Conservation (phyloP, 345 rosid species). For the Erucastrum elatum region DNA sequence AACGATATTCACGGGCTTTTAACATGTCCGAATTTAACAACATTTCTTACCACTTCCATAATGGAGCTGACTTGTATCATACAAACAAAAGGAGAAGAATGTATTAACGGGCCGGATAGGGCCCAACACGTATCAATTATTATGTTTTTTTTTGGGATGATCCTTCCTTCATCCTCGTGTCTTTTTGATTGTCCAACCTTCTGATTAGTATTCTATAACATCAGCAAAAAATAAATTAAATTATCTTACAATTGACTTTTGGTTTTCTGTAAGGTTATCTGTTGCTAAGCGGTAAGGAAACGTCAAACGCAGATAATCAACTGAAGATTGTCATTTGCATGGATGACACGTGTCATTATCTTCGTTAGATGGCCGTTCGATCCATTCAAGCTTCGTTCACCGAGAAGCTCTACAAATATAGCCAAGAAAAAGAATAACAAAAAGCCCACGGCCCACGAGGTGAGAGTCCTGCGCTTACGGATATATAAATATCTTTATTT, state of each 20-base stretch:
- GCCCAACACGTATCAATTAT: neutral
- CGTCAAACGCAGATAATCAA: neutral
- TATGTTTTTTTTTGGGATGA: neutral
- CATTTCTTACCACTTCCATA: neutral
- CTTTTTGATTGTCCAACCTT: neutral
- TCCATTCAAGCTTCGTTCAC: constrained; percentile 1
- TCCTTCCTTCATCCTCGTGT: too few species aligned
- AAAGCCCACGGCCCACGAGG: constrained; percentile 27
- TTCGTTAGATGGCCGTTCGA: neutral
- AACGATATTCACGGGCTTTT: neutral
- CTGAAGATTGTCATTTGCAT: constrained; percentile 29
- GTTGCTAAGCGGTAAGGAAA: neutral
- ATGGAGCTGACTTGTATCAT: neutral
- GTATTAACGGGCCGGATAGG: neutral
- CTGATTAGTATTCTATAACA: neutral
- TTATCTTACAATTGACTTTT: neutral
- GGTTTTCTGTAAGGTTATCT: neutral
- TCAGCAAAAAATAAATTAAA: neutral
- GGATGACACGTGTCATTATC: constrained; percentile 39
- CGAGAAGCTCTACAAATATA: neutral
- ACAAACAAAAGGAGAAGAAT: neutral
- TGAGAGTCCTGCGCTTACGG: neutral
- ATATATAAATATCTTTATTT: neutral
- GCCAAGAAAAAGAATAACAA: neutral
- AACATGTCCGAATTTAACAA: neutral